Conservation (phyloP, 306 rosid genomes). For the Gleditsia sinensis region DNA sequence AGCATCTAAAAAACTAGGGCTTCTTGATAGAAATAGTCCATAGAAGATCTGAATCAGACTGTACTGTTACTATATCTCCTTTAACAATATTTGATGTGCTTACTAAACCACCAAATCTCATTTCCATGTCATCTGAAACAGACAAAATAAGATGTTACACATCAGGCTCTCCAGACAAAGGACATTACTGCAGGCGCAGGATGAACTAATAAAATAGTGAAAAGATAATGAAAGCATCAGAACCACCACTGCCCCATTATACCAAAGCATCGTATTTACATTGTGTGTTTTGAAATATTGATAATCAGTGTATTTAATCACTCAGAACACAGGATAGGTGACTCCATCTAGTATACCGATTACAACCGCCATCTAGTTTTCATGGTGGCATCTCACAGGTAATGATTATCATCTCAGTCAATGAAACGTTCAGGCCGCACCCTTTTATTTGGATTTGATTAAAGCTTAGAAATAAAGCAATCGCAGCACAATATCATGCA, state of each 20-base stretch:
- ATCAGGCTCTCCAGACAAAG: conserved; percentile 1
- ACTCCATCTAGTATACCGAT: background rate
- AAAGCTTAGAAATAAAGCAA: background rate
- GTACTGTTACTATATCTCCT: conserved; percentile 69
- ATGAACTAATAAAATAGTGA: background rate
- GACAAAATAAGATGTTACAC: conserved; percentile 24
- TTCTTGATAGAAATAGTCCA: conserved; percentile 84
- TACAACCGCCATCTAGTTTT: background rate
- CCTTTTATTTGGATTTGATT: background rate
- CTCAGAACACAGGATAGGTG: background rate
- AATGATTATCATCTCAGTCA: no score
- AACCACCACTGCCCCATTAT: conserved; percentile 6
- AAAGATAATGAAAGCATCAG: conserved; percentile 4
- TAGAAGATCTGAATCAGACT: conserved; percentile 89
- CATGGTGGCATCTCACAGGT: background rate
- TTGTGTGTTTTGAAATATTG: background rate
- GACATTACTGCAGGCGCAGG: background rate
- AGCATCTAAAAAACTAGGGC: conserved; percentile 39
- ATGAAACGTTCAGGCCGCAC: no score
- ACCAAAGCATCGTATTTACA: background rate
- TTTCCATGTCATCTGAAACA: conserved; percentile 69
- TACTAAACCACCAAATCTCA: conserved; percentile 79
- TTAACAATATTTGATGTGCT: conserved; percentile 80
- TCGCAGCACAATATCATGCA: background rate
- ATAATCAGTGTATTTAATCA: background rate